Percentiles rank a stretch among this genome's conserved stretches.
These are phyloP conservation scores for Leccinum subtestaceum DNA, from an alignment of 768 basidiomycete genomes.

Conservation along the genomic window DNA sequence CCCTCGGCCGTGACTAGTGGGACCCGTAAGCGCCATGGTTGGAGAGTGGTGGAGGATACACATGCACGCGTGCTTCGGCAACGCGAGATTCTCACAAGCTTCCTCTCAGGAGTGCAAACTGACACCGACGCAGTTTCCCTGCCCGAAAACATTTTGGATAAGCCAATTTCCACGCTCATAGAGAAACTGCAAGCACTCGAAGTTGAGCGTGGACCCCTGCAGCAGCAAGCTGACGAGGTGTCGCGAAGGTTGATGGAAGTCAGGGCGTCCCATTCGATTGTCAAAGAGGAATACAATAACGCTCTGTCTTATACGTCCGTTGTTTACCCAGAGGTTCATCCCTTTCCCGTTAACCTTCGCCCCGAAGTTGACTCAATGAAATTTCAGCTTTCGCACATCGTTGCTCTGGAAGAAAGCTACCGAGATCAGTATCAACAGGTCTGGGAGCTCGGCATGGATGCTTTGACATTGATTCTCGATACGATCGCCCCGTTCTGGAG, in stretches of 20 bases:
- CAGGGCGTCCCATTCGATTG: slow-evolving; percentile 49
- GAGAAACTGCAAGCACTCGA: slow-evolving; percentile 52
- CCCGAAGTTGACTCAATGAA: slow-evolving; percentile 54
- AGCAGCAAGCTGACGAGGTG: slow-evolving; percentile 47
- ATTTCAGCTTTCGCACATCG: slow-evolving; percentile 62
- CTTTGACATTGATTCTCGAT: slow-evolving; percentile 70
- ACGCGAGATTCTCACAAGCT: slow-evolving; percentile 50
- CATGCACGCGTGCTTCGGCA: slow-evolving; percentile 61
- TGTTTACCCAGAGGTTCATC: slow-evolving; percentile 70
- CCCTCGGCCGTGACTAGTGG: slow-evolving; percentile 70
- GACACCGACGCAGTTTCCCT: slow-evolving; percentile 5
- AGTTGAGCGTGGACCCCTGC: slow-evolving; percentile 42
- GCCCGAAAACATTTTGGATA: slow-evolving; percentile 47
- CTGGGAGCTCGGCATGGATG: slow-evolving; percentile 80
- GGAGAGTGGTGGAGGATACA: slow-evolving; percentile 77
- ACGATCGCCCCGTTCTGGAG: slow-evolving; percentile 80
- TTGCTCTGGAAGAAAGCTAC: slow-evolving; percentile 74
- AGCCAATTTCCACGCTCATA: slow-evolving; percentile 51
- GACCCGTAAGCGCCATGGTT: slow-evolving; percentile 59
- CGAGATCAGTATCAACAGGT: slow-evolving; percentile 76
- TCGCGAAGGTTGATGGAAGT: slow-evolving; percentile 49
- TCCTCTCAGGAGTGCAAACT: slow-evolving; percentile 33
- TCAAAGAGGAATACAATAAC: slow-evolving; percentile 65
- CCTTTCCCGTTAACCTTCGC: slow-evolving; percentile 40
- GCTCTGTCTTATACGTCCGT: slow-evolving; percentile 67